These are phyloP conservation scores for Brassica rapa DNA, from an alignment of 345 rosid species.

Conservation along the genomic window DNA sequence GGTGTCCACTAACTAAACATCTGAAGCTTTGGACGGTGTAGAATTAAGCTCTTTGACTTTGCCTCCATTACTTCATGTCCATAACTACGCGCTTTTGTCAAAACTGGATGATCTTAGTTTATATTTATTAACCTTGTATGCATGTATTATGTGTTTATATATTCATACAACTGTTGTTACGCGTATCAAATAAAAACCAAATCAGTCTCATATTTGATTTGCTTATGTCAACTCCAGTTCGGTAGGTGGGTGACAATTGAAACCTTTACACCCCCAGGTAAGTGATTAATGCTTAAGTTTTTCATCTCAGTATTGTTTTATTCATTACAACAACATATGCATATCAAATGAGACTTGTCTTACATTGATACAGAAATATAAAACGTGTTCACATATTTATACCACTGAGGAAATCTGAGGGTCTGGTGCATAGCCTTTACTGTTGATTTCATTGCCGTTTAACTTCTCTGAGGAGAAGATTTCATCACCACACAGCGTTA, in stretches of 20 bases:
- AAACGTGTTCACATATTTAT: neutral
- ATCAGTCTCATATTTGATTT: neutral
- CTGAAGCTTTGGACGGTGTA: conserved; percentile 8
- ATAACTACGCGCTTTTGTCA: neutral
- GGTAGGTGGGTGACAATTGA: neutral
- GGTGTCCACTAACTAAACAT: conserved; percentile 21
- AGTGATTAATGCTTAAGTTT: neutral
- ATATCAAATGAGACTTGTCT: neutral
- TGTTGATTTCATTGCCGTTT: neutral
- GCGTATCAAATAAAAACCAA: neutral
- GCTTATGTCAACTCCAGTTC: neutral
- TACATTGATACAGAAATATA: neutral
- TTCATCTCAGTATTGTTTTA: neutral
- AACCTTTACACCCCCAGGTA: neutral
- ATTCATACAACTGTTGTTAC: neutral
- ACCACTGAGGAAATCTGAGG: conserved; percentile 17
- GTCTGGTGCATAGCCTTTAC: neutral
- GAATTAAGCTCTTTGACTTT: neutral
- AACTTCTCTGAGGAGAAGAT: conserved; percentile 2
- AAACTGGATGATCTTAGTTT: neutral
- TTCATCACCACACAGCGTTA: neutral
- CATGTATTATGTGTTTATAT: neutral
- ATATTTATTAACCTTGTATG: neutral
- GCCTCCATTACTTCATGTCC: neutral
- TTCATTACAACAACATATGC: neutral